Conservation (phyloP, 1,284 basidiomycete genomes). For the Moesziomyces aphidis region DNA sequence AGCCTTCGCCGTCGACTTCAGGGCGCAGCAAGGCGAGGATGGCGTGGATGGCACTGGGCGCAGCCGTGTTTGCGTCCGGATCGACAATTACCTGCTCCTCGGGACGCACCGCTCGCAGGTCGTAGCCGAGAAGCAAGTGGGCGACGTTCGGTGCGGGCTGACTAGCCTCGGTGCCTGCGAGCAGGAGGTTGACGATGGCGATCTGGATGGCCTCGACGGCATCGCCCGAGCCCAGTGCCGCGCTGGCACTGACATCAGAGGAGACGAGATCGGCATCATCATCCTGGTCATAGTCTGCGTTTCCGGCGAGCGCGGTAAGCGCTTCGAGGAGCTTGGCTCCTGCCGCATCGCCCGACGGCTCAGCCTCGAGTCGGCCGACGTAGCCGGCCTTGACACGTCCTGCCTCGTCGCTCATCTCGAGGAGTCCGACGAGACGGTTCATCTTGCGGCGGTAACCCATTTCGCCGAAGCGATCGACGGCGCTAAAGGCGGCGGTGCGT, state of each 20-base stretch:
- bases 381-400: constrained; percentile 87
- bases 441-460: constrained; percentile 67
- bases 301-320: constrained; percentile 68
- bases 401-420: constrained; percentile 86
- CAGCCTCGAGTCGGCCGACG: constrained; percentile 75
- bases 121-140: constrained; percentile 87
- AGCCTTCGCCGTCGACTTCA: constrained; percentile 27
- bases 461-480: constrained; percentile 72
- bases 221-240: constrained; percentile 65
- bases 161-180: constrained; percentile 78
- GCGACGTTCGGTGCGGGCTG: constrained; percentile 84
- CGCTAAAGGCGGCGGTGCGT: constrained; percentile 72
- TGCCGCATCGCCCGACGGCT: constrained; percentile 63
- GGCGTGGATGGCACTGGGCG: constrained; percentile 74
- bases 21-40: constrained; percentile 71
- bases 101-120: constrained; percentile 71
- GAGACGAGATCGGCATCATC: constrained; percentile 72
- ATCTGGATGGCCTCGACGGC: constrained; percentile 78
- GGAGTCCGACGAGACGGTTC: constrained; percentile 78
- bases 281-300: constrained; percentile 69
- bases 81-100: constrained; percentile 70
- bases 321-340: constrained; percentile 58
- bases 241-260: constrained; percentile 69
- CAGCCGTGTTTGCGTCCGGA: constrained; percentile 70
- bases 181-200: constrained; percentile 86